Evolutionary conservation across 257 asterid species (phyloP), one percentile per base, ranked within the genome.

Genomic region (Coffea eugenioides): DNA sequence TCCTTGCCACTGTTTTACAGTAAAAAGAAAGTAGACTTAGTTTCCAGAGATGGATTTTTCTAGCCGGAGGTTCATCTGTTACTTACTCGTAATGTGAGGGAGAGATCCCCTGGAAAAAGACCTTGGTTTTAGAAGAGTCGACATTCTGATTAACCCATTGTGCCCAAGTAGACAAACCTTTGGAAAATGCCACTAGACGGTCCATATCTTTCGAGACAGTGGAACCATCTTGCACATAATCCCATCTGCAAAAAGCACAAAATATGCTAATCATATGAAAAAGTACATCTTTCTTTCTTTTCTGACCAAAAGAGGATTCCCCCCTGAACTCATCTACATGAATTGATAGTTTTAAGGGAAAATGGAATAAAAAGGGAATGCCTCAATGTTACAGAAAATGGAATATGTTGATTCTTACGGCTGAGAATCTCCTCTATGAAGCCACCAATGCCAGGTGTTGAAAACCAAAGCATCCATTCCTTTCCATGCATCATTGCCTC

Each of bases 51-150:
- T 61, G 9, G 25, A 23, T 23, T 61, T 6, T 61, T 61, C 2
- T 9, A 21, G 23, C 25, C 8, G 14, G 57, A 13, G 64, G 15
- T 21, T 34, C 23, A 25, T 62, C 11, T 43, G 48, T 14, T 56
- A 81, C 92, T 85, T 83, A 91, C 95, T 14, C 3, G 21, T 83
- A 87, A 69, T 91, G 93, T 36, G 84, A 68, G 1, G 93, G 93
- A 34, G 96, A 89, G 66, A 91, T 87, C 64, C 93, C 92, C 39
- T 88, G 93, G 71, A 86, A 92, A 83, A 88, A 89, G 74, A 92
- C 91, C 62, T 77, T 85, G 43, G 88, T 90, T 81, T 79, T 83
- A 1, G 86, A 57, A 31, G 91, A 78, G 56, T 90, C 84, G 14
- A 91, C 85, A 54, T 84, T 87, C 46, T 77, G 82, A 48, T 90